Base-by-base conservation (phyloP, 169 alveolate species). In the Besnoitia besnoiti region DNA sequence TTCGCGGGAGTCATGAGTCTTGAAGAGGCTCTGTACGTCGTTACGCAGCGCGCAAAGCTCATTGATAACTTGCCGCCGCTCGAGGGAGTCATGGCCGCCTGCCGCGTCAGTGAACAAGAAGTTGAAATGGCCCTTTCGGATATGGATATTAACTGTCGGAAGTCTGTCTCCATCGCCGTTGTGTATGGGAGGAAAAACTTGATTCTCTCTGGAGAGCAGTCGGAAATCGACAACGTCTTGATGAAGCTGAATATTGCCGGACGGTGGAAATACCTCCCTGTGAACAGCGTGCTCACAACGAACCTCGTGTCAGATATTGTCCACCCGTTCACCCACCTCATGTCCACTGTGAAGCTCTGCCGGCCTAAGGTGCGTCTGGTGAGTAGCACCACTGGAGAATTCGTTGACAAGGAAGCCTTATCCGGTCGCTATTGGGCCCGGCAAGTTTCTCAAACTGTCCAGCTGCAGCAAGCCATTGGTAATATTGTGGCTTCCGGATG, bases 111-210 rank as follows among this genome's bases (percentile, higher is more conserved):
- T 14, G 94, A 88, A 40, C 96, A 96, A 49, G 97, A 96, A 88
- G 96, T 92, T 35, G 97, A 96, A 50, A 90, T 96, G 95, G 97
- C 97, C 14, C 67, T 96, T 47, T 96, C 97, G n/a, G 97, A 96
- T 49, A 80, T 95, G 49, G 97, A 97, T 42, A 94, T 95, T 0
- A 95, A 91, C 61, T 55, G 90, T n/a, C 62, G 93, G 49, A 76
- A 73, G 46, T 85, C 91, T 10, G 93, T 95, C 40, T 90, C 93
- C 14, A 46, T 96, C 47, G 88, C 95, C 46, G 89, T 94, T n/a
- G 90, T 94, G 90, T 85, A 94, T 61, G 96, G 96, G 33, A 90
- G 90, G 55, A 91, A 94, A 82, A 88, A 88, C 27, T 82, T 94
- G 51, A 89, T 96, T 46, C 84, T 96, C 37, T 94, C 96, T 2